Conservation (phyloP, 2,329 filamentous ascomycete genomes). For the Colletotrichum plurivorum region DNA sequence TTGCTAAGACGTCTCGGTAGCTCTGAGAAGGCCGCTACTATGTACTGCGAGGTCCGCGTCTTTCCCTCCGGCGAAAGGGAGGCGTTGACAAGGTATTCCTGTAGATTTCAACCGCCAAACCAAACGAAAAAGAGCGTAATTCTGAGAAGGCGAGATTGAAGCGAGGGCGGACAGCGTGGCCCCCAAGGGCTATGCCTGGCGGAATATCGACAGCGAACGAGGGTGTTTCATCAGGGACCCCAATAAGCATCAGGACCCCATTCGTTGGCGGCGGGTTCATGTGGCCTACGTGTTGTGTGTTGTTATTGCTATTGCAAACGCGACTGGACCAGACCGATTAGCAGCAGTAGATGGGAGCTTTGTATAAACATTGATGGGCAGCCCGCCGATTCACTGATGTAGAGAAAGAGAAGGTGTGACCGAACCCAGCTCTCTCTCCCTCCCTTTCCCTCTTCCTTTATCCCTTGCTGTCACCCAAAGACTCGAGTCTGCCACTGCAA, state of each 20-base stretch:
- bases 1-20: conserved; percentile 22
- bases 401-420: not conserved
- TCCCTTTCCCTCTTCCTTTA: not conserved
- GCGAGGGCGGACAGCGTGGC: conserved; percentile 6
- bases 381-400: not conserved
- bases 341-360: not conserved
- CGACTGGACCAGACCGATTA: not conserved
- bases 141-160: not conserved
- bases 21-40: conserved; percentile 11
- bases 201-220: conserved; percentile 18
- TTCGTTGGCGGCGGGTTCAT: conserved; percentile 13
- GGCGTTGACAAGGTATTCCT: not conserved
- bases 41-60: conserved; percentile 17
- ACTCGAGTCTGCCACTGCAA: conserved; percentile 11
- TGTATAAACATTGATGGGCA: conserved; percentile 20
- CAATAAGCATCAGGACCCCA: conserved; percentile 1
- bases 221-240: conserved; percentile 18
- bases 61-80: conserved; percentile 14
- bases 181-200: conserved; percentile 23
- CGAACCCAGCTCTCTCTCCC: not conserved
- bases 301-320: conserved; percentile 15
- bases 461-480: not conserved
- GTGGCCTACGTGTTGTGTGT: conserved; percentile 19
- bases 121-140: not conserved
- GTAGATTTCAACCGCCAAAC: not conserved